Base-by-base conservation (phyloP, 164 flowering plant species). In the Chimonanthus salicifolius region DNA sequence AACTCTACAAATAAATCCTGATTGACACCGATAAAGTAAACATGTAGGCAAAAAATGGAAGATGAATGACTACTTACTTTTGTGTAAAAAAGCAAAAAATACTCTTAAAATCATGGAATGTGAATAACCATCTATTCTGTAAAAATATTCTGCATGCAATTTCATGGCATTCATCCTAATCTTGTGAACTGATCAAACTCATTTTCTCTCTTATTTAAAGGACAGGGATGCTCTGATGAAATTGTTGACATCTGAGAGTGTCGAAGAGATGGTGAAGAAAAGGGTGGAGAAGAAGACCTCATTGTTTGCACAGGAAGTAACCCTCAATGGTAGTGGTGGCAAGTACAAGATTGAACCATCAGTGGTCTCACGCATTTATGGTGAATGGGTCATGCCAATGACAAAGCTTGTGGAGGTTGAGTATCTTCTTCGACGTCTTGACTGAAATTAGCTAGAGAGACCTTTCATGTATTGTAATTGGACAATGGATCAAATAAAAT, bases 321-420 rank as follows among this genome's bases (percentile, higher is more conserved):
- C 16, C 62, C 80, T 86, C 1, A 58, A 69, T 3, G 76, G 51
- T n/a, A 66, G 60, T 49, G 75, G 18, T 4, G 70, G 20, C 2
- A 81, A 80, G 51, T 84, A 72, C 77, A 94, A 94, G 82, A 77
- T 94, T 33, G 83, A 89, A 60, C 99, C 98, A 3, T 70, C 81
- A 0, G 67, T 87, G 3, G 89, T 84, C 71, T 70, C 86, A 74
- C 83, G 76, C 43, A 83, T 92, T 62, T 94, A 94, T 68, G 88
- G 69, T n/a, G 88, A 92, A 18, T 91, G 96, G 98, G 83, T 94
- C 33, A 91, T 94, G 77, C 99, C 98, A 49, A 80, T 94, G n/a
- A 94, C 99, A 15, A 94, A 94, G 80, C 74, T 58, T 6, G 97
- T 94, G 65, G 62, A 94, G 80, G 97, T 94, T 15, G 87, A 89